phyloP scores from a whole-genome alignment of 73 alveolate genomes.

The Tetrahymena thermophila region DNA sequence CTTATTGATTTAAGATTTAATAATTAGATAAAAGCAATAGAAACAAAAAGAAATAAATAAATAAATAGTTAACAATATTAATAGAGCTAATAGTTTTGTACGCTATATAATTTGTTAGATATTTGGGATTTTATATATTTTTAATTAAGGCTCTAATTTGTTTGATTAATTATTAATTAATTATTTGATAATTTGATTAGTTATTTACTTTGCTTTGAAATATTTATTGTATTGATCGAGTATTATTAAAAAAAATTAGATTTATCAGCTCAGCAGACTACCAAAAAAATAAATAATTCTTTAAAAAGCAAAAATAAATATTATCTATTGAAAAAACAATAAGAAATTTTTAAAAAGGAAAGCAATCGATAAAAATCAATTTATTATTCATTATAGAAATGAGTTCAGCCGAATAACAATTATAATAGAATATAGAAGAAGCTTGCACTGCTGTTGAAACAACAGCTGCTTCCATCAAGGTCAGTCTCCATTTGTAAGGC shows the following conservation, averaged over 20 bases:
- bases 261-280: background rate
- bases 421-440: background rate
- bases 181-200: background rate
- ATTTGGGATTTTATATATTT: background rate
- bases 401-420: background rate
- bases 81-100: background rate
- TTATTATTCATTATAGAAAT: background rate
- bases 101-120: background rate
- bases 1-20: background rate
- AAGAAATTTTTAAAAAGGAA: background rate
- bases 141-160: background rate
- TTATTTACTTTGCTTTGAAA: background rate
- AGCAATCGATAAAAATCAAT: background rate
- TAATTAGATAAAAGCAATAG: background rate
- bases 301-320: background rate
- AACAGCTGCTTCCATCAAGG: background rate
- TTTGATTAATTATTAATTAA: background rate
- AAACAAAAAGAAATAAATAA: background rate
- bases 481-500: background rate
- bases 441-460: background rate
- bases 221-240: background rate
- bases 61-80: background rate
- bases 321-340: background rate
- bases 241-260: background rate
- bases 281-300: background rate